Conservation (phyloP, 176 grass and related monocot genomes). For the Alopecurus myosuroides region DNA sequence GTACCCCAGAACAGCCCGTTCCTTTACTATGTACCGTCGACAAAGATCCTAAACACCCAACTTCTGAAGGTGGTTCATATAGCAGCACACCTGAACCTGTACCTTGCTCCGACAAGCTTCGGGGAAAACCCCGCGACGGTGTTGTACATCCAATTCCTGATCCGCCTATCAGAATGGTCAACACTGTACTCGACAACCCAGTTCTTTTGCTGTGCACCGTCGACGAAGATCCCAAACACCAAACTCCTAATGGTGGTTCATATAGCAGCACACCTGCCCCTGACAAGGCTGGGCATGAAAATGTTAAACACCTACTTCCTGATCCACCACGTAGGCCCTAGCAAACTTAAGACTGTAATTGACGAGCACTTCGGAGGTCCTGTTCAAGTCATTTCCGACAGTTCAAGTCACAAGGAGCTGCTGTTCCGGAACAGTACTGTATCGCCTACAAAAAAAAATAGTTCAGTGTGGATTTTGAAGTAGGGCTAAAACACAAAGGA, state of each 20-base stretch:
- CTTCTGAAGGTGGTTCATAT: not conserved
- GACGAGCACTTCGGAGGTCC: not conserved
- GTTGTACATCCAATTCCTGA: not conserved
- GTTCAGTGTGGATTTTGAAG: no score
- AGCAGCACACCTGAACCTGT: not conserved
- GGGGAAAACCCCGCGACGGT: no score
- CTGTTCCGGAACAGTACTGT: no score
- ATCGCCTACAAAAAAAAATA: no score
- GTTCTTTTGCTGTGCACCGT: not conserved
- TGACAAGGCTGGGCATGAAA: no score
- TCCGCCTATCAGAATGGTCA: no score
- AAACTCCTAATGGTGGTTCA: not conserved
- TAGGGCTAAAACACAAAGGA: no score
- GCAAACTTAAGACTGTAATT: not conserved
- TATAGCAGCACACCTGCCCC: not conserved
- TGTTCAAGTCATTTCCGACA: not conserved
- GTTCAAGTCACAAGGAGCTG: no score
- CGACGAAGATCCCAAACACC: not conserved
- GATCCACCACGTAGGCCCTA: not conserved
- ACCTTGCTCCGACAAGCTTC: not conserved
- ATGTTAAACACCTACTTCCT: no score
- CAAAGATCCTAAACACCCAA: no score
- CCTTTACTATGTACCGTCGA: not conserved
- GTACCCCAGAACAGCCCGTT: no score
- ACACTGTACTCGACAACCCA: no score